Conservation (phyloP, 2,329 filamentous ascomycete species). For the Aspergillus candidus region DNA sequence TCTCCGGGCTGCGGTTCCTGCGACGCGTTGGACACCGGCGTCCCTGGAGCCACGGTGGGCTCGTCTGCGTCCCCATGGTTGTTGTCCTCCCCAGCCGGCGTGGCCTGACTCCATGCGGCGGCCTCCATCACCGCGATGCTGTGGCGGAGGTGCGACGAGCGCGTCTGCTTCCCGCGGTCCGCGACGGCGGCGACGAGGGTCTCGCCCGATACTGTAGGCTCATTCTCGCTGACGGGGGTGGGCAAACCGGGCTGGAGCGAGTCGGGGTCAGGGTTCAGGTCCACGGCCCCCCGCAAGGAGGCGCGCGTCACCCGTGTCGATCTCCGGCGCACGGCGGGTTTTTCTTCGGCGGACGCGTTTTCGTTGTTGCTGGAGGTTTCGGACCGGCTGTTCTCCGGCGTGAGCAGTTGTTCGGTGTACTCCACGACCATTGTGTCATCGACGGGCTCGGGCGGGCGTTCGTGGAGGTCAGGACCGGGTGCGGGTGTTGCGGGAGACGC, state of each 20-base stretch:
- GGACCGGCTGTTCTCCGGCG: slow-evolving; percentile 40
- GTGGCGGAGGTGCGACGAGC: slow-evolving; percentile 33
- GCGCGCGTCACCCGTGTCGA: slow-evolving; percentile 38
- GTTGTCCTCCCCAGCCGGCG: slow-evolving; percentile 13
- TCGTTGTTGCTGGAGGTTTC: slow-evolving; percentile 39
- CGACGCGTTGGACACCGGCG: slow-evolving; percentile 31
- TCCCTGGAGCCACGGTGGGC: slow-evolving; percentile 26
- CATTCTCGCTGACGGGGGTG: slow-evolving; percentile 21
- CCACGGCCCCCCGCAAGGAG: slow-evolving; percentile 28
- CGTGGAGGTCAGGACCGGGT: slow-evolving; percentile 22
- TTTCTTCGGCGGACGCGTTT: slow-evolving; percentile 31
- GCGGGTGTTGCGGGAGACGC: slow-evolving; percentile 29
- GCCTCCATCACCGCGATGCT: slow-evolving; percentile 39
- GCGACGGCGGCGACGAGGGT: slow-evolving; percentile 38
- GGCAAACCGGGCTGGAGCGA: slow-evolving; percentile 17
- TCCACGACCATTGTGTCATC: slow-evolving; percentile 30
- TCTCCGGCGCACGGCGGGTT: slow-evolving; percentile 24
- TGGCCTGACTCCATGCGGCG: slow-evolving; percentile 22
- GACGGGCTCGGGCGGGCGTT: slow-evolving; percentile 20
- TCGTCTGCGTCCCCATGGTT: slow-evolving; percentile 15
- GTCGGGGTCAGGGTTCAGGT: slow-evolving; percentile 20
- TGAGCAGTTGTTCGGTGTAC: slow-evolving; percentile 36
- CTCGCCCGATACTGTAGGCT: slow-evolving; percentile 22
- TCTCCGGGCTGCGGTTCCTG: slow-evolving; percentile 23
- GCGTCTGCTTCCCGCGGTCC: slow-evolving; percentile 27